phyloP scores from a whole-genome alignment of 2,329 filamentous ascomycete genomes.

The Trichoderma hamatum region DNA sequence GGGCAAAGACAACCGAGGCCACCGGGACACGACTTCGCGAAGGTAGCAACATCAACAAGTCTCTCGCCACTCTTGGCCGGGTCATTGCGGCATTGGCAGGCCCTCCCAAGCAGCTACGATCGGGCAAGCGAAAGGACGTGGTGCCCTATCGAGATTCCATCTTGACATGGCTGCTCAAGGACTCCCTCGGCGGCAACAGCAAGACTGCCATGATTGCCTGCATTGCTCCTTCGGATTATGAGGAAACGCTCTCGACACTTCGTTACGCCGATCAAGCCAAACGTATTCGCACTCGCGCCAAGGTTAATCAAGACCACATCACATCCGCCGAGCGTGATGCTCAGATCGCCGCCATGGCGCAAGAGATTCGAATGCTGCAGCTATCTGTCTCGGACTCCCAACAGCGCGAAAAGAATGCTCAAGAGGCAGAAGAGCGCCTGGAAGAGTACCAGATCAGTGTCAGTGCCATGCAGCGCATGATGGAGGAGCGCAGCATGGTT shows the following conservation, averaged over 20 bases:
- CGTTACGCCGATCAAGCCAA: constrained; percentile 98
- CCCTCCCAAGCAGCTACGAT: constrained; percentile 57
- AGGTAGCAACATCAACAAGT: constrained; percentile 99
- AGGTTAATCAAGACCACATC: constrained; percentile 94
- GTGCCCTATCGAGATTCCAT: constrained; percentile 93
- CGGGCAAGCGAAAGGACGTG: constrained; percentile 63
- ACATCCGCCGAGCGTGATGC: constrained; percentile 91
- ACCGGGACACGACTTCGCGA: constrained; percentile 89
- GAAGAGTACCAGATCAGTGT: constrained; percentile 96
- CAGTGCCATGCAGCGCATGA: constrained; percentile 85
- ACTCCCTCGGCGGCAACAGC: constrained; percentile 92
- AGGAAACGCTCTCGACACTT: constrained; percentile 93
- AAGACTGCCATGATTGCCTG: constrained; percentile 99
- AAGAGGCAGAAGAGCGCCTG: constrained; percentile 77
- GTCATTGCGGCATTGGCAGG: constrained; percentile 91
- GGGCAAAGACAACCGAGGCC: constrained; percentile 93
- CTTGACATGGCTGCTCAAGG: constrained; percentile 84
- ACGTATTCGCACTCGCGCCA: constrained; percentile 89
- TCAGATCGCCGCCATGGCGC: constrained; percentile 91
- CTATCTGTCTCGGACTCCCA: constrained; percentile 68
- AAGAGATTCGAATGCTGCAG: constrained; percentile 87
- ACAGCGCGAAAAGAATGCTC: constrained; percentile 74
- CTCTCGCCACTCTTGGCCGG: constrained; percentile 88
- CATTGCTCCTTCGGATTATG: constrained; percentile 92
- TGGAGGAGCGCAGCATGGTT: constrained; percentile 91